Percentiles rank a stretch among this genome's conserved stretches.
Conservation (phyloP, 2,329 filamentous ascomycete species). For the Fusarium sp. region DNA sequence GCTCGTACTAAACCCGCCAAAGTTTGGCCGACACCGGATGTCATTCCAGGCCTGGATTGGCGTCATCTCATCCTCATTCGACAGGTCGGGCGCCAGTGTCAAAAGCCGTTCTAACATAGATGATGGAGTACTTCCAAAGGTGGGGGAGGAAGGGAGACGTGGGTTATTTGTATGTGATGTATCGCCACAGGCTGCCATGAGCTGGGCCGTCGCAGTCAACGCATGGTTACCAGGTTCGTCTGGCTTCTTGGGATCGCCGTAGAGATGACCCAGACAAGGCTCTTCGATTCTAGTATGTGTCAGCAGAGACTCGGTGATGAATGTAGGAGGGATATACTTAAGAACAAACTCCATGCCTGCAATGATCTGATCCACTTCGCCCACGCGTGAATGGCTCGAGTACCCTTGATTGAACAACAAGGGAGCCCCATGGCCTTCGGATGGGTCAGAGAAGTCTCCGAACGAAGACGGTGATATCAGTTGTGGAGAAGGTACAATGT, state of each 20-base stretch:
- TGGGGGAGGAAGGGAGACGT: neutral
- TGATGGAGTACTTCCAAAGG: neutral
- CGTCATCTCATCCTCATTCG: constrained; percentile 16
- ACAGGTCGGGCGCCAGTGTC: constrained; percentile 7
- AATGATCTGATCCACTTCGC: constrained; percentile 10
- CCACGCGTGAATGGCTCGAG: neutral
- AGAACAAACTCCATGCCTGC: constrained; percentile 49
- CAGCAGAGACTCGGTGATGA: neutral
- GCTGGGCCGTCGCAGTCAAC: constrained; percentile 14
- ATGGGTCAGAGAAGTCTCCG: neutral
- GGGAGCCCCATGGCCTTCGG: neutral
- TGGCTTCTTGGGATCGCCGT: constrained; percentile 8
- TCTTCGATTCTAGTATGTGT: constrained; percentile 7
- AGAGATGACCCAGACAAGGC: constrained; percentile 17
- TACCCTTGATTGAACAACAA: neutral
- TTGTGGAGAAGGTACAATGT: neutral
- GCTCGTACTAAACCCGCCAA: neutral
- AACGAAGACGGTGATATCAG: constrained; percentile 11
- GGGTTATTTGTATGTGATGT: neutral
- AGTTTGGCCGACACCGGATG: constrained; percentile 10
- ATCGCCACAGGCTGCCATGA: neutral
- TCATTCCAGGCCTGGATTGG: constrained; percentile 21
- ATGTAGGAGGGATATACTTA: constrained; percentile 11
- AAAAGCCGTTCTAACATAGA: constrained; percentile 6
- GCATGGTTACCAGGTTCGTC: constrained; percentile 8